These are phyloP conservation scores for Apium graveolens DNA, from an alignment of 129 eudicot genomes.

Conservation along the genomic window DNA sequence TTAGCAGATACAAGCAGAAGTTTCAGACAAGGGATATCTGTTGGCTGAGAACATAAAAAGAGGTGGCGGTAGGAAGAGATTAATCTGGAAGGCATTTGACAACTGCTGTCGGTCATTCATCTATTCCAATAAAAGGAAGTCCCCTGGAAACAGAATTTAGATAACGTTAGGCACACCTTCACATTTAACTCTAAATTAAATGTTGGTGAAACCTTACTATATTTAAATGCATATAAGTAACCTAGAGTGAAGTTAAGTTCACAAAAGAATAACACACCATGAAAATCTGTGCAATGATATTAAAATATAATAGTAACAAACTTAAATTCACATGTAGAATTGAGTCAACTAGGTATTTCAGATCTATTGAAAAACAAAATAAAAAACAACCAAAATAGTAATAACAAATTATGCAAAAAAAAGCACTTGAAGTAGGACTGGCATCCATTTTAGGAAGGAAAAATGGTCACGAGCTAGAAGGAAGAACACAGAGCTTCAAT, in stretches of 20 bases:
- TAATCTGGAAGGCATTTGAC: not conserved
- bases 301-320: not conserved
- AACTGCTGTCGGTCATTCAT: conserved; percentile 24
- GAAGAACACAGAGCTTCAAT: not conserved
- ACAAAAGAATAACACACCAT: not conserved
- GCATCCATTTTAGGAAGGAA: not conserved
- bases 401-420: not conserved
- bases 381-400: not conserved
- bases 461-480: not conserved
- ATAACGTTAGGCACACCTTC: conserved; percentile 5
- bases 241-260: not conserved
- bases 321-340: not conserved
- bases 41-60: not conserved
- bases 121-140: conserved; percentile 40
- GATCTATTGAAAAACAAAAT: not conserved
- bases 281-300: not conserved
- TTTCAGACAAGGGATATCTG: not conserved
- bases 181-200: not conserved
- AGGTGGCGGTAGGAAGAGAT: not conserved
- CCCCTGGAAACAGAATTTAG: conserved; percentile 33
- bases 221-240: not conserved
- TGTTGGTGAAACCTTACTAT: not conserved
- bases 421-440: not conserved
- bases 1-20: not conserved
- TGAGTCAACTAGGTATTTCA: not conserved